A percentile compares a stretch with the other conserved stretches of the same genome.
phyloP scores from a whole-genome alignment of 1,284 basidiomycete genomes.

The Flammula alnicola region DNA sequence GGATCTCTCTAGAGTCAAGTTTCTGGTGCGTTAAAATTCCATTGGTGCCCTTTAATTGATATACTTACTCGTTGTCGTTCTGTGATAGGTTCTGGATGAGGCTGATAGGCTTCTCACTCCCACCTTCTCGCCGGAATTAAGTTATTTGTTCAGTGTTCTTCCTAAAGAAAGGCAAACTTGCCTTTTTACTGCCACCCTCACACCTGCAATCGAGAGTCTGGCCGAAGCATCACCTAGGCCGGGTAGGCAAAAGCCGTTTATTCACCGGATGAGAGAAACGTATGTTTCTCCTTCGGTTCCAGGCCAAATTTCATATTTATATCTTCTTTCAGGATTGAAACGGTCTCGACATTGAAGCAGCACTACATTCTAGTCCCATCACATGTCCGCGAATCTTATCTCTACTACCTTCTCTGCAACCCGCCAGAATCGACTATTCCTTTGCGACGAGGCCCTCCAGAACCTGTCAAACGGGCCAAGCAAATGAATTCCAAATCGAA shows the following conservation, averaged over 20 bases:
- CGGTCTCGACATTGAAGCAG: conserved; percentile 86
- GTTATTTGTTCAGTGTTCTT: conserved; percentile 78
- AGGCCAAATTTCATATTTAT: conserved; percentile 2
- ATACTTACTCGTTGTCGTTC: background rate
- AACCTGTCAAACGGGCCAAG: conserved; percentile 38
- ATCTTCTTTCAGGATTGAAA: conserved; percentile 69
- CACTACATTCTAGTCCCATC: conserved; percentile 93
- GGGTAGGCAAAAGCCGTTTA: conserved; percentile 88
- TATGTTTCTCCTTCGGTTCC: conserved; percentile 42
- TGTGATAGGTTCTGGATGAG: conserved; percentile 87
- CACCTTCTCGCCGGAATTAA: conserved; percentile 89
- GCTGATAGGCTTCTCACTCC: conserved; percentile 92
- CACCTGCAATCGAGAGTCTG: conserved; percentile 83
- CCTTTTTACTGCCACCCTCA: conserved; percentile 96
- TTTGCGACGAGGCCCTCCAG: conserved; percentile 66
- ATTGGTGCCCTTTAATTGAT: background rate
- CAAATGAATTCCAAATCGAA: conserved; percentile 33
- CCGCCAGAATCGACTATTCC: conserved; percentile 80
- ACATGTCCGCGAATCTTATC: conserved; percentile 92
- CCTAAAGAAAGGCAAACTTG: conserved; percentile 92
- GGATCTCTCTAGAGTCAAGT: conserved; percentile 86
- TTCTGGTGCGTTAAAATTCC: conserved; percentile 63
- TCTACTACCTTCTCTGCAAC: conserved; percentile 89
- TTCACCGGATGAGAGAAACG: conserved; percentile 83
- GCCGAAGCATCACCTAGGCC: conserved; percentile 75